A percentile compares a stretch with the other conserved stretches of the same genome.
These are phyloP conservation scores for Peronospora destructor DNA, from an alignment of 352 stramenopile species.

Conservation along the genomic window DNA sequence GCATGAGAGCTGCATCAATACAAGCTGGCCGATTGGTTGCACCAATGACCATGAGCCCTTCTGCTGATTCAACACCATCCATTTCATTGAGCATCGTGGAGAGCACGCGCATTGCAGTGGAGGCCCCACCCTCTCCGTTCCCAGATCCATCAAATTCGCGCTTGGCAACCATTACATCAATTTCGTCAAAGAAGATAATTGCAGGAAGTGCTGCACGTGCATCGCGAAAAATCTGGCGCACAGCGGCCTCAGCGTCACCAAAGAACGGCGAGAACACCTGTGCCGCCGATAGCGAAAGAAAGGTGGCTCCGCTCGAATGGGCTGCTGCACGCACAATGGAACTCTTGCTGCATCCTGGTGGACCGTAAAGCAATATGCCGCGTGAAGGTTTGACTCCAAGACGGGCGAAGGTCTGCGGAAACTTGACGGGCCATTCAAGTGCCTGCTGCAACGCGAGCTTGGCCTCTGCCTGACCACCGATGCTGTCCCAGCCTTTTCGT, in stretches of 20 bases:
- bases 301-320: slow-evolving; percentile 65
- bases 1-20: slow-evolving; percentile 95
- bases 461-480: slow-evolving; percentile 61
- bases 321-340: slow-evolving; percentile 82
- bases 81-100: slow-evolving; percentile 97
- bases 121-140: slow-evolving; percentile 36
- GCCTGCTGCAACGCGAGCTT: slow-evolving; percentile 78
- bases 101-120: slow-evolving; percentile 87
- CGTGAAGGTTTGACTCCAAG: slow-evolving; percentile 68
- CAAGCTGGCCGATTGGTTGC: slow-evolving; percentile 97
- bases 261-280: slow-evolving; percentile 88
- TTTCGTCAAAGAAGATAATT: slow-evolving; percentile 91
- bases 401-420: slow-evolving; percentile 57
- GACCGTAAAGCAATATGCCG: slow-evolving; percentile 85
- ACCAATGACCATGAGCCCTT: slow-evolving; percentile 94
- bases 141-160: slow-evolving; percentile 50
- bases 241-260: slow-evolving; percentile 77
- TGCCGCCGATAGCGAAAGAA: slow-evolving; percentile 81
- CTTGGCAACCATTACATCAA: slow-evolving; percentile 83
- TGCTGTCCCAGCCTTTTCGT: slow-evolving; percentile 59
- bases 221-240: slow-evolving; percentile 75
- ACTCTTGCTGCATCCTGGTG: slow-evolving; percentile 88
- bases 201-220: slow-evolving; percentile 72
- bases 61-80: slow-evolving; percentile 92
- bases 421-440: slow-evolving; percentile 85